These are phyloP conservation scores for Xylaria telfairii DNA, from an alignment of 495 filamentous ascomycete species.

Conservation along the genomic window DNA sequence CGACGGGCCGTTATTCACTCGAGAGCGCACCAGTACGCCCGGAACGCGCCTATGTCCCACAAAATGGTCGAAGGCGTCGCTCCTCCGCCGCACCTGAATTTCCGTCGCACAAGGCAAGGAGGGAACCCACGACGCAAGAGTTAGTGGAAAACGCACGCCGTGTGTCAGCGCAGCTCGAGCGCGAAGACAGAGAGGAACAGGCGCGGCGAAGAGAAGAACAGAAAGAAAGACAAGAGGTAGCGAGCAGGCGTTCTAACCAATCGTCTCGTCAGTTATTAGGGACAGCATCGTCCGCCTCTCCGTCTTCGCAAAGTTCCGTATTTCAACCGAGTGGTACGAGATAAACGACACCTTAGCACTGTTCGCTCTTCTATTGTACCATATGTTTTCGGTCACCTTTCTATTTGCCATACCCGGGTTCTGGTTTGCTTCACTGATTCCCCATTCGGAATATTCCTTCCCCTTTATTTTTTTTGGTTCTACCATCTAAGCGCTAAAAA, in stretches of 20 bases:
- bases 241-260: constrained; percentile 1
- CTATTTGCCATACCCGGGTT: background rate
- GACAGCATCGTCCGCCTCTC: background rate
- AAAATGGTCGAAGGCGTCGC: background rate
- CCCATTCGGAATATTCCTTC: background rate
- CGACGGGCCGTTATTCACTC: constrained; percentile 1
- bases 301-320: background rate
- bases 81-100: constrained; percentile 7
- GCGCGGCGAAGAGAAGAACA: background rate
- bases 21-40: background rate
- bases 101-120: background rate
- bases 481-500: background rate
- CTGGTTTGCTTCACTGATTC: background rate
- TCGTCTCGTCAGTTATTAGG: background rate
- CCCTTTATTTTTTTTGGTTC: background rate
- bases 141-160: constrained; percentile 24
- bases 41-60: constrained; percentile 13
- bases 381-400: background rate
- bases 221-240: constrained; percentile 8
- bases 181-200: constrained; percentile 17
- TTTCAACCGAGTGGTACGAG: background rate
- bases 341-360: background rate
- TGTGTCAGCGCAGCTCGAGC: constrained; percentile 26
- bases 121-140: constrained; percentile 20
- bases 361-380: background rate